A percentile compares a stretch with the other conserved stretches of the same genome.
These are phyloP conservation scores for Henckelia pumila DNA, from an alignment of 257 asterid genomes.

Conservation along the genomic window DNA sequence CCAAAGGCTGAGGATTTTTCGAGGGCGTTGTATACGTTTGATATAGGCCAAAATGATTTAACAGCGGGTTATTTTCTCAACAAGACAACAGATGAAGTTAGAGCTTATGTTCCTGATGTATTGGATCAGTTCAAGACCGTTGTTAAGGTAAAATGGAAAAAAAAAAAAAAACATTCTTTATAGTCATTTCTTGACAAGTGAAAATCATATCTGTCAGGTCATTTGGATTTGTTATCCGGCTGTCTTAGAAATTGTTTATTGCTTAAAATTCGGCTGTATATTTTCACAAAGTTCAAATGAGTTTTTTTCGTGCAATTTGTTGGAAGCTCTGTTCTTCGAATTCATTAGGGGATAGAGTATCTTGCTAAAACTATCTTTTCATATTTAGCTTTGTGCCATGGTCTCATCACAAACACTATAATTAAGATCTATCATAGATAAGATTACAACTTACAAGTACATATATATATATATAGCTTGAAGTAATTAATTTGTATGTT, in stretches of 20 bases:
- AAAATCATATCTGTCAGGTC: neutral
- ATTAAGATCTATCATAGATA: too few species aligned
- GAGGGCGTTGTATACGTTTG: slow-evolving; percentile 68
- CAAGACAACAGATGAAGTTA: slow-evolving; percentile 71
- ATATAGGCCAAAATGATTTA: slow-evolving; percentile 86
- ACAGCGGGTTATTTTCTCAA: slow-evolving; percentile 73
- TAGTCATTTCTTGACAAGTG: neutral
- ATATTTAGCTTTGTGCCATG: neutral
- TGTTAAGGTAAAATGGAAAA: slow-evolving; percentile 48
- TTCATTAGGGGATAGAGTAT: too few species aligned
- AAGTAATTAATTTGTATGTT: neutral
- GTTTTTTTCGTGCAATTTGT: neutral
- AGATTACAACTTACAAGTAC: too few species aligned
- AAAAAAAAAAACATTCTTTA: neutral
- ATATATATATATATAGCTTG: neutral
- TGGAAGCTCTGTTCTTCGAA: too few species aligned
- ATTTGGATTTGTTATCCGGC: neutral
- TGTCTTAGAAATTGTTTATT: neutral
- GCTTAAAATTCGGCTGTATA: neutral
- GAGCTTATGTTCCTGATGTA: slow-evolving; percentile 66
- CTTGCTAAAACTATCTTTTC: too few species aligned
- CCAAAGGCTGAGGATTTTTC: slow-evolving; percentile 50
- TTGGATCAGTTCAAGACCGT: slow-evolving; percentile 58
- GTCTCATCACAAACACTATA: neutral
- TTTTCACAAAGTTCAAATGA: neutral